These are phyloP conservation scores for Purshia tridentata DNA, from an alignment of 306 rosid genomes.

Conservation along the genomic window DNA sequence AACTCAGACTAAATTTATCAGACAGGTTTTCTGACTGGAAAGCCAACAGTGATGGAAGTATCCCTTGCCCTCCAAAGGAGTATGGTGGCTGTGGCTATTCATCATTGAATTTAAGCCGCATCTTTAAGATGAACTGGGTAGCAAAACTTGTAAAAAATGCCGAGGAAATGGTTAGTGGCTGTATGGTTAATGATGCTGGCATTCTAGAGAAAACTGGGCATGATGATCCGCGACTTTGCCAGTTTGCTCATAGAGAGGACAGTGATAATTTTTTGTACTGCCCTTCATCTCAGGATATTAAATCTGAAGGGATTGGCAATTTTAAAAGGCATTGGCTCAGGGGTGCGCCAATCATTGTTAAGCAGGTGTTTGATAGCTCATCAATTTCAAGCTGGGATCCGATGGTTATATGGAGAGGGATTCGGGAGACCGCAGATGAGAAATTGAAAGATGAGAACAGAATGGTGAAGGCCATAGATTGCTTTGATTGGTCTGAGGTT, in stretches of 20 bases:
- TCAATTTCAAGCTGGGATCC: constrained; percentile 89
- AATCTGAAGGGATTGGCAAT: constrained; percentile 61
- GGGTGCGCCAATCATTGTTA: constrained; percentile 77
- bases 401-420: constrained; percentile 72
- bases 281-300: constrained; percentile 68
- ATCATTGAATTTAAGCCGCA: constrained; percentile 72
- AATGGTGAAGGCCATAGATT: constrained; percentile 74
- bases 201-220: constrained; percentile 35
- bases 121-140: constrained; percentile 98
- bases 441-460: constrained; percentile 65
- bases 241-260: constrained; percentile 58
- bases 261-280: constrained; percentile 62
- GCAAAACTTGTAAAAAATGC: constrained; percentile 95
- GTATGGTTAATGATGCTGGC: constrained; percentile 47
- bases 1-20: constrained; percentile 44
- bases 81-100: constrained; percentile 87
- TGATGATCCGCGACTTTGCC: constrained; percentile 47
- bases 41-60: constrained; percentile 61
- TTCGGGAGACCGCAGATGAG: constrained; percentile 71
- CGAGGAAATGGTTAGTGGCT: constrained; percentile 97
- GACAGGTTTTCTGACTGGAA: constrained; percentile 71
- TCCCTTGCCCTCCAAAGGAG: constrained; percentile 92
- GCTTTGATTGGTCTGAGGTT: constrained; percentile 90
- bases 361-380: constrained; percentile 78
- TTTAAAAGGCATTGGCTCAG: constrained; percentile 87